These are phyloP conservation scores for Debaryomycetaceae sp. DNA, from an alignment of 1,139 yeast genomes.

Conservation along the genomic window DNA sequence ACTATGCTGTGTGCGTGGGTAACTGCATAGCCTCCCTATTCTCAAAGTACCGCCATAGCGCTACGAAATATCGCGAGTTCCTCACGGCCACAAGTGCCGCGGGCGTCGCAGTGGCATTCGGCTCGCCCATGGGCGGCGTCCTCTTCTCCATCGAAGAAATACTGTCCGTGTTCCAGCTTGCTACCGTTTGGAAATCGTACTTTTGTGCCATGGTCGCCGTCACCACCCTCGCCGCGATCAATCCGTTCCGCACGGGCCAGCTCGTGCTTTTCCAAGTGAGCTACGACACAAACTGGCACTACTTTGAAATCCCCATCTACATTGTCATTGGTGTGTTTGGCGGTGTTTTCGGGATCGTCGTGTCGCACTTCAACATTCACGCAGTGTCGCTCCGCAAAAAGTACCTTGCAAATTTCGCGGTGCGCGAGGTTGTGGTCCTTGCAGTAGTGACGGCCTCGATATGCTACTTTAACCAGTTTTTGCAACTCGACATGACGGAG, in stretches of 20 bases:
- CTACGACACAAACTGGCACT: conserved; percentile 80
- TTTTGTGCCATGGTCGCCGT: conserved; percentile 88
- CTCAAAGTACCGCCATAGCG: conserved; percentile 30
- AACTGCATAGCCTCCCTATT: conserved; percentile 50
- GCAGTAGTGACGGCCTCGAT: conserved; percentile 64
- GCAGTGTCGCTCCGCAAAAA: conserved; percentile 72
- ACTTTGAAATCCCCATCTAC: conserved; percentile 74
- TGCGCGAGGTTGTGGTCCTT: conserved; percentile 61
- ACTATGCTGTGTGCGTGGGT: conserved; percentile 78
- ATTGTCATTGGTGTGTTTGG: conserved; percentile 80
- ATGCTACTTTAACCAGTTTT: conserved; percentile 75
- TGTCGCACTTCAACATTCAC: conserved; percentile 68
- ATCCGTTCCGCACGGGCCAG: conserved; percentile 93
- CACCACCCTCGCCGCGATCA: conserved; percentile 59
- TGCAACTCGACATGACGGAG: conserved; percentile 87
- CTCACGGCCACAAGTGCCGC: conserved; percentile 55
- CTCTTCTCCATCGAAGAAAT: conserved; percentile 67
- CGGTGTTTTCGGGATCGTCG: conserved; percentile 77
- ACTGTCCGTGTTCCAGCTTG: conserved; percentile 56
- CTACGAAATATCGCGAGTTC: conserved; percentile 44
- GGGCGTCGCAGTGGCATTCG: conserved; percentile 69
- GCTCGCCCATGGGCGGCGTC: conserved; percentile 67
- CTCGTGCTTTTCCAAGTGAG: conserved; percentile 83
- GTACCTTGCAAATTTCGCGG: conserved; percentile 45
- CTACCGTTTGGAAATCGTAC: conserved; percentile 85